phyloP scores from a whole-genome alignment of 1,284 basidiomycete genomes.

The Cutaneotrichosporon spelunceum region DNA sequence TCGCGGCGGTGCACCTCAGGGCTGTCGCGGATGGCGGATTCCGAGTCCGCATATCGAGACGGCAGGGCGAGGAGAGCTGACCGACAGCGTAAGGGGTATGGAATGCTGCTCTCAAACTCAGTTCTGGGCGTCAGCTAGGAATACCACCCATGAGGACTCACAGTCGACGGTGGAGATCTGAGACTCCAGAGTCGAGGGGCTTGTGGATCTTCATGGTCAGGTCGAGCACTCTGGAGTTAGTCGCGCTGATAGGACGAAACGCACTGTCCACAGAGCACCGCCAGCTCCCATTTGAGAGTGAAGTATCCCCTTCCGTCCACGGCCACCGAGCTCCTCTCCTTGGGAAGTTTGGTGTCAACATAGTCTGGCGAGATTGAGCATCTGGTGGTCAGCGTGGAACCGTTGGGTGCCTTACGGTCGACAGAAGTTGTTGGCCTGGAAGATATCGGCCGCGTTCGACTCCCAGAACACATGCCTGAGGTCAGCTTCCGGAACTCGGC shows the following conservation, averaged over 20 bases:
- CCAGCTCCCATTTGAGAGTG: constrained; percentile 30
- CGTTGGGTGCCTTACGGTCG: background rate
- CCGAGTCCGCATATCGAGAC: constrained; percentile 21
- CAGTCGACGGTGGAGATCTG: constrained; percentile 17
- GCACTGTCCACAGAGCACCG: constrained; percentile 14
- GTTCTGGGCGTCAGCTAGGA: constrained; percentile 15
- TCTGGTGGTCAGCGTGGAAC: background rate
- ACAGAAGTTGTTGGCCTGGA: constrained; percentile 12
- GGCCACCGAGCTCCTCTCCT: constrained; percentile 12
- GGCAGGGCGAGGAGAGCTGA: constrained; percentile 23
- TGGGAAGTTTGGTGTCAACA: constrained; percentile 1
- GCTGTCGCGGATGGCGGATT: constrained; percentile 15
- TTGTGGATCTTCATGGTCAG: constrained; percentile 14
- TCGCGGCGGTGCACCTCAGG: constrained; percentile 24
- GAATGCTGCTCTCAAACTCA: constrained; percentile 26
- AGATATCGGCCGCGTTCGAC: constrained; percentile 4
- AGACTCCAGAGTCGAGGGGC: constrained; percentile 15
- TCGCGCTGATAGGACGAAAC: background rate
- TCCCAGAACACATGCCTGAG: constrained; percentile 2
- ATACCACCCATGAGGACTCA: background rate
- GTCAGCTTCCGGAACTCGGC: background rate
- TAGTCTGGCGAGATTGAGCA: constrained; percentile 3
- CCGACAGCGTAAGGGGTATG: constrained; percentile 29
- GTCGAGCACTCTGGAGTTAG: constrained; percentile 14
- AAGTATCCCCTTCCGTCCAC: constrained; percentile 18